Conservation (phyloP, 768 basidiomycete species). For the Agaricus sinodeliciosus region DNA sequence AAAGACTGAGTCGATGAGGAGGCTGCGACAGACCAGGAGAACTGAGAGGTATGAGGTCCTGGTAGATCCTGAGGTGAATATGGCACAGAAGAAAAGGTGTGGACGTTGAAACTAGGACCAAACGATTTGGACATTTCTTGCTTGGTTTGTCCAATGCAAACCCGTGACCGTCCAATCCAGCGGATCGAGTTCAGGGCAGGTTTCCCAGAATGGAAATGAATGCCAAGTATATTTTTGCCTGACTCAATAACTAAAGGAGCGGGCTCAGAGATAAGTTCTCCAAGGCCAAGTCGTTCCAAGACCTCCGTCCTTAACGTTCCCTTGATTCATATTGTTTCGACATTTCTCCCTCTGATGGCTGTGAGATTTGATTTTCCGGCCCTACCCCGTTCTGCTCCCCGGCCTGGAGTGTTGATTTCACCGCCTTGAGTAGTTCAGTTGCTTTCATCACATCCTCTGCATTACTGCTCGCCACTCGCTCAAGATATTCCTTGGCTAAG, state of each 20-base stretch:
- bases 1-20: conserved; percentile 3
- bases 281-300: neutral
- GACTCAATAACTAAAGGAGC: neutral
- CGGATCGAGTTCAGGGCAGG: conserved; percentile 32
- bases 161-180: conserved; percentile 25
- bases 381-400: conserved; percentile 15
- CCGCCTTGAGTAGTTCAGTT: conserved; percentile 59
- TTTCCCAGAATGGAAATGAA: conserved; percentile 4
- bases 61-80: conserved; percentile 14
- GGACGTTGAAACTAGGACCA: conserved; percentile 17
- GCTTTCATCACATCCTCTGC: conserved; percentile 75
- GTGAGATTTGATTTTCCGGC: neutral
- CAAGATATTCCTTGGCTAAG: conserved; percentile 68
- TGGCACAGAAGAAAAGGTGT: conserved; percentile 17
- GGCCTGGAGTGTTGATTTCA: conserved; percentile 33
- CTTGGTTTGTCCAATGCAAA: conserved; percentile 28
- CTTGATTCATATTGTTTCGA: neutral
- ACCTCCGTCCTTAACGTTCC: neutral
- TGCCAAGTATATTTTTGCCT: neutral
- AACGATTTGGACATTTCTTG: conserved; percentile 36
- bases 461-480: conserved; percentile 71
- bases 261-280: neutral
- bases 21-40: conserved; percentile 9
- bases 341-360: neutral
- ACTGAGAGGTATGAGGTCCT: conserved; percentile 8